phyloP scores from a whole-genome alignment of 139 green algal species.

The Ettlia oleoabundans region DNA sequence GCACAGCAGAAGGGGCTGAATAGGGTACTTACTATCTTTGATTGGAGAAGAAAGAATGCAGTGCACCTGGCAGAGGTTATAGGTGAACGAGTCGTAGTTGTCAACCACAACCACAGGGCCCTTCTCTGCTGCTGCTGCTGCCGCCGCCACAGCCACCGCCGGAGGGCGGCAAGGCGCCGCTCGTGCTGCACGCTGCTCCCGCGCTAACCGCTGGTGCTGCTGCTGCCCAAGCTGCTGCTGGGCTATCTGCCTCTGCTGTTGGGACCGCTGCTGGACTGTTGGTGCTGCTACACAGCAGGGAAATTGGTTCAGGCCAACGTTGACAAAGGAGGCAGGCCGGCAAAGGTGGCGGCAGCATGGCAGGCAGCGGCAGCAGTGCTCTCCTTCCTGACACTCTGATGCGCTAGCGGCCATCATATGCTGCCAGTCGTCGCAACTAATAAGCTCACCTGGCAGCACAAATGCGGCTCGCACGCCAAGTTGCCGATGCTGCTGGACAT shows the following conservation, averaged over 20 bases:
- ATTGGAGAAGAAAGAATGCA: background rate
- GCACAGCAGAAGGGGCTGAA: too few relatives aligned
- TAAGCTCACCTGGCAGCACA: background rate
- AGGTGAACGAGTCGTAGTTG: conserved; percentile 99
- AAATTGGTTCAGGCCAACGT: too few relatives aligned
- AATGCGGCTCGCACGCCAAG: background rate
- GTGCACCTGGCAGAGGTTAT: conserved; percentile 94
- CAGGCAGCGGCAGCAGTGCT: too few relatives aligned
- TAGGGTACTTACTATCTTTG: too few relatives aligned
- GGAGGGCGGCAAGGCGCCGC: background rate
- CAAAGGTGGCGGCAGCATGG: too few relatives aligned
- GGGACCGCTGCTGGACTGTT: background rate
- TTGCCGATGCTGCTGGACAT: background rate
- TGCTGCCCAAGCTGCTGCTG: conserved; percentile 15
- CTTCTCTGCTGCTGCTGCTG: conserved; percentile 10
- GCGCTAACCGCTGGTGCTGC: background rate
- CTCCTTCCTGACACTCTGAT: too few relatives aligned
- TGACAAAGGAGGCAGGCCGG: too few relatives aligned
- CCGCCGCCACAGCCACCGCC: background rate
- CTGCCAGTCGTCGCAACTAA: too few relatives aligned
- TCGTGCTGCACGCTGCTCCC: background rate
- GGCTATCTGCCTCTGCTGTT: background rate
- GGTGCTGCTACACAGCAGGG: background rate
- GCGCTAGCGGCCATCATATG: too few relatives aligned
- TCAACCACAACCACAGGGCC: conserved; percentile 92